phyloP scores from a whole-genome alignment of 805 yeast genomes.

The Nakazawaea ishiwadae region DNA sequence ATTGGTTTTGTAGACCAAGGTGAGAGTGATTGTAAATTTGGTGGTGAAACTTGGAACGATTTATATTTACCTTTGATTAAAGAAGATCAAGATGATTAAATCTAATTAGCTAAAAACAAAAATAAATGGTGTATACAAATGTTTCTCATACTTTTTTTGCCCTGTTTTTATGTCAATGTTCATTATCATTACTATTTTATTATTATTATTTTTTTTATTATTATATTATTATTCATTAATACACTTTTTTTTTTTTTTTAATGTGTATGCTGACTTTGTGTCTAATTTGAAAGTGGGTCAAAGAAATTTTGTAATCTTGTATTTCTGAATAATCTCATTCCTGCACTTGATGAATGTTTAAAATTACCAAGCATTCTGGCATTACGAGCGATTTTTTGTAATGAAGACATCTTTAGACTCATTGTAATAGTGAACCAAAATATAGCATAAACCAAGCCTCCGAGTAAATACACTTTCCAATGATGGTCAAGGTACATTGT shows the following conservation, averaged over 20 bases:
- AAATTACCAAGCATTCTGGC: constrained; percentile 35
- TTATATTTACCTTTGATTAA: constrained; percentile 37
- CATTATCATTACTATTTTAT: too few species aligned
- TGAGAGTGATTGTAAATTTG: constrained; percentile 52
- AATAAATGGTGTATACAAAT: too few species aligned
- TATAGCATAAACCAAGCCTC: constrained; percentile 54
- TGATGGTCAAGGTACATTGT: constrained; percentile 72
- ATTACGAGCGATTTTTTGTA: too few species aligned
- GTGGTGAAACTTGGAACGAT: constrained; percentile 59
- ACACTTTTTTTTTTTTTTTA: neutral
- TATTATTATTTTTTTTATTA: too few species aligned
- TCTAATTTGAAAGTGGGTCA: constrained; percentile 32
- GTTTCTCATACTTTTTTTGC: too few species aligned
- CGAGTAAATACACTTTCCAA: constrained; percentile 57
- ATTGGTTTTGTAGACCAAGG: constrained; percentile 78
- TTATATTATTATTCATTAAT: neutral
- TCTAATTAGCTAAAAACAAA: neutral
- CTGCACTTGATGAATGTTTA: constrained; percentile 45
- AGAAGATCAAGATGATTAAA: constrained; percentile 37
- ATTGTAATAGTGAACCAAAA: too few species aligned
- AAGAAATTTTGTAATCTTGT: constrained; percentile 46
- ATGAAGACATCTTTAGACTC: too few species aligned
- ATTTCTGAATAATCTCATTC: constrained; percentile 59
- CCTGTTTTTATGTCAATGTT: too few species aligned
- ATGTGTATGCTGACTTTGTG: neutral